These are phyloP conservation scores for Sporothrix curviconia DNA, from an alignment of 2,329 filamentous ascomycete genomes.

Conservation along the genomic window DNA sequence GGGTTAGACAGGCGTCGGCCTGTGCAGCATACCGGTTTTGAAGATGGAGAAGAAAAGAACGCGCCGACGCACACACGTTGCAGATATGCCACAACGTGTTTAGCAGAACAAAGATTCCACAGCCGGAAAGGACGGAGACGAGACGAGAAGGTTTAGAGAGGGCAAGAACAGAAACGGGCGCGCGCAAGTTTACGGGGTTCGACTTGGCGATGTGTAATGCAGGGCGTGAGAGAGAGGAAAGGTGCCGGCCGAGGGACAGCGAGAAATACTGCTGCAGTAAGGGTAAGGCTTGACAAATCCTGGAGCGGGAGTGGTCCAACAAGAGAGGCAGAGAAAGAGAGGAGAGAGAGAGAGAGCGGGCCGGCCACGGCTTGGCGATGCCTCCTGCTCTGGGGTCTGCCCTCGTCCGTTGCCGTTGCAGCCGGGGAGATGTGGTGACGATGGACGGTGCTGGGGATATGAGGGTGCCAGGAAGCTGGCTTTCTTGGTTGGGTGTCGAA, in stretches of 20 bases:
- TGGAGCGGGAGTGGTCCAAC: too few species aligned
- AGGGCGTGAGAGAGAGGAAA: not conserved
- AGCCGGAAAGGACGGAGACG: not conserved
- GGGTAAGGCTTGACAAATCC: too few species aligned
- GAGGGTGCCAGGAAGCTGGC: too few species aligned
- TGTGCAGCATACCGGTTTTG: not conserved
- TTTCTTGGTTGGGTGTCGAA: too few species aligned
- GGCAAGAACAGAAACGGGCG: slow-evolving; percentile 10
- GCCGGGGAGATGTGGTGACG: not conserved
- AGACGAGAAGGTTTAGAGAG: not conserved
- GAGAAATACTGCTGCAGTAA: not conserved
- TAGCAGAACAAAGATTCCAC: not conserved
- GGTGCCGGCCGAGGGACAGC: not conserved
- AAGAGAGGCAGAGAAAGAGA: not conserved
- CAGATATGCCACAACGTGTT: too few species aligned
- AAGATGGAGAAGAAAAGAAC: too few species aligned
- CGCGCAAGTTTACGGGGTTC: slow-evolving; percentile 13
- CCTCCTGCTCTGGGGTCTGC: not conserved
- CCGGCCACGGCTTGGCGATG: not conserved
- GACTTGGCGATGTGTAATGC: not conserved
- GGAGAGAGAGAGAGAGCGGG: not conserved
- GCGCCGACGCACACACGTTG: too few species aligned
- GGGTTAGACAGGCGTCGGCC: not conserved
- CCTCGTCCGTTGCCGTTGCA: not conserved
- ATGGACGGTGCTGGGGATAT: too few species aligned